phyloP scores from a whole-genome alignment of 768 basidiomycete species.

The Suillus luteus region DNA sequence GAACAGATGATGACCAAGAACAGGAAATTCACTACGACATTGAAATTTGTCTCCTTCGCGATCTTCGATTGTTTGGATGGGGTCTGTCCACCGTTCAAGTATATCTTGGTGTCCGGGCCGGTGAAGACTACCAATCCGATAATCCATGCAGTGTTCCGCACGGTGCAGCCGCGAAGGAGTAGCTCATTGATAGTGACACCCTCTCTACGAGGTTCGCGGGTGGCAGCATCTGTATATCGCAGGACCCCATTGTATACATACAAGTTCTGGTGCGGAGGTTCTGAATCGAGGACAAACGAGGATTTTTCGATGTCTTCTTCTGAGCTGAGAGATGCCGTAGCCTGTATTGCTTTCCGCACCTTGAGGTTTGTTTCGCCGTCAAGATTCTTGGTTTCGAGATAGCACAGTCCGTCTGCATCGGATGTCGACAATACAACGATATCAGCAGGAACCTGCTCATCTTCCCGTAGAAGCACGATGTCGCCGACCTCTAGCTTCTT shows the following conservation, averaged over 20 bases:
- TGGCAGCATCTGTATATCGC: slow-evolving; percentile 61
- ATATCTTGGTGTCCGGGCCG: slow-evolving; percentile 89
- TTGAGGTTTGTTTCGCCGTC: slow-evolving; percentile 99
- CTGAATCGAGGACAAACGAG: slow-evolving; percentile 87
- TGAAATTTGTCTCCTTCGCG: slow-evolving; percentile 98
- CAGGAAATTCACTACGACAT: slow-evolving; percentile 91
- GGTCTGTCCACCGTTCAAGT: slow-evolving; percentile 89
- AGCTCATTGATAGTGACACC: slow-evolving; percentile 89
- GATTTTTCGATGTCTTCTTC: slow-evolving; percentile 92
- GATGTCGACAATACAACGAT: slow-evolving; percentile 91
- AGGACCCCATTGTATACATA: slow-evolving; percentile 89
- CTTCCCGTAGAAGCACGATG: slow-evolving; percentile 84
- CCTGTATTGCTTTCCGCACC: slow-evolving; percentile 72
- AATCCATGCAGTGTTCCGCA: slow-evolving; percentile 91
- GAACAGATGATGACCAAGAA: slow-evolving; percentile 78
- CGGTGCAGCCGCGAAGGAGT: slow-evolving; percentile 84
- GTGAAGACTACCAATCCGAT: slow-evolving; percentile 95
- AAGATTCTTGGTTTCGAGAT: slow-evolving; percentile 96
- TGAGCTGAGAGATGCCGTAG: slow-evolving; percentile 70
- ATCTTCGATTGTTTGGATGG: slow-evolving; percentile 98
- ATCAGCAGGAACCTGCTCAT: slow-evolving; percentile 97
- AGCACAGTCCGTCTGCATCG: slow-evolving; percentile 89
- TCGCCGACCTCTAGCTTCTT: slow-evolving; percentile 99
- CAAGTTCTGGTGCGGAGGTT: slow-evolving; percentile 91
- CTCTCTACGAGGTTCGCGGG: slow-evolving; percentile 59